Evolutionary conservation across 2,329 filamentous ascomycete genomes (phyloP), one percentile per base, ranked within the genome.

Genomic region (Pseudogymnoascus sp.): DNA sequence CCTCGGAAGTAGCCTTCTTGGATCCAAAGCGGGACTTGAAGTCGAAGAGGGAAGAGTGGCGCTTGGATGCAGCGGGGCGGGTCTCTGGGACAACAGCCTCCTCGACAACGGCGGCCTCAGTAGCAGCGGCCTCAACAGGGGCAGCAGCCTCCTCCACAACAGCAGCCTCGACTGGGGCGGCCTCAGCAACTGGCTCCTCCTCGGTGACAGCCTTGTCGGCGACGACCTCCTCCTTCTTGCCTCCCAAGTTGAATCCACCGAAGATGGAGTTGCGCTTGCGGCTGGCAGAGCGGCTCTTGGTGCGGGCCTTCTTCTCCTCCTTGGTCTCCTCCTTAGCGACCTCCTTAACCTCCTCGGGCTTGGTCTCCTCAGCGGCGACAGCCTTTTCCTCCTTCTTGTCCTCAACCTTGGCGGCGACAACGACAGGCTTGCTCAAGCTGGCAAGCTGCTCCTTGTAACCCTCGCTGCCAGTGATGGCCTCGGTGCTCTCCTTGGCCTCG

Each of bases 401-500:
- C 69, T 80, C 80, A 11, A 63, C 62, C 64, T 70, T 65, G 65
- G 70, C 73, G 63, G 74, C 68, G 60, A 70, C 71, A 67, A 64
- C 76, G 31, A 72, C 74, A 59, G 76, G 72, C 72, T 82, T 80
- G 72, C 73, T 76, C 66, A 71, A 56, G 61, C 63, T 16, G 65
- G 67, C 64, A 64, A 74, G 73, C 69, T 70, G 67, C 73, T 77
- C 78, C 87, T 96, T 97, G 88, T 96, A 99, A 65, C 85, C 84
- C 78, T 96, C 92, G 71, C 87, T 88, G 77, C 88, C 86, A 67
- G 85, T 84, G 70, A 97, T 84, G 63, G 83, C 83, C 68, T 89
- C 82, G 73, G 87, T 88, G 64, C 90, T 80, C 71, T 89, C 88
- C 84, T 95, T 96, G 72, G 91, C 93, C 80, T 96, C 91, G 61